Conservation (phyloP, 768 basidiomycete genomes). For the Tephrocybe sp. region DNA sequence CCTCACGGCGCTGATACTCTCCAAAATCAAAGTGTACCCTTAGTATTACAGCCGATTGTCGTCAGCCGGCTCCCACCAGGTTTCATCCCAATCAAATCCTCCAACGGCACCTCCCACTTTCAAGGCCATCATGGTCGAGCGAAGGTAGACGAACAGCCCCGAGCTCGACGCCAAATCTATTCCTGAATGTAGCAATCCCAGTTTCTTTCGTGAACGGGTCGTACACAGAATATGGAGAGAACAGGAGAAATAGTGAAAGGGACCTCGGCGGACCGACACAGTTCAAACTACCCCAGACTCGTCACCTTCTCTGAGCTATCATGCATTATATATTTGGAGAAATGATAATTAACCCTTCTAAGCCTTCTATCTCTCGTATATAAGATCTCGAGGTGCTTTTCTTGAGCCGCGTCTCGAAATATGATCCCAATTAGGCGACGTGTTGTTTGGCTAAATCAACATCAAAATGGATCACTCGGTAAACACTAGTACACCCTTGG, state of each 20-base stretch:
- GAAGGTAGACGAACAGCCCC: background rate
- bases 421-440: slow-evolving; percentile 1
- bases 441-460: slow-evolving; percentile 1
- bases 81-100: slow-evolving; percentile 30
- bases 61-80: slow-evolving; percentile 34
- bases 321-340: slow-evolving; percentile 13
- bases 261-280: too few species aligned
- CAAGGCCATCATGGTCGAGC: background rate
- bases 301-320: slow-evolving; percentile 12
- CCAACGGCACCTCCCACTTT: too few species aligned
- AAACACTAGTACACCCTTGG: background rate
- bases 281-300: too few species aligned
- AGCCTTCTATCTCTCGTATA: too few species aligned
- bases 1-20: slow-evolving; percentile 12
- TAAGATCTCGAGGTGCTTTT: too few species aligned
- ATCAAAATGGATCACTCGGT: background rate
- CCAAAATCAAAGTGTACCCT: background rate
- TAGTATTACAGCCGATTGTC: background rate
- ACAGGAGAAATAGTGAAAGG: too few species aligned
- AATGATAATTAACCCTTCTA: background rate
- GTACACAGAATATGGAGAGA: too few species aligned
- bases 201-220: too few species aligned
- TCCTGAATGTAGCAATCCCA: slow-evolving; percentile 1
- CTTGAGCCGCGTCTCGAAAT: too few species aligned
- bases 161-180: slow-evolving; percentile 6